Percentiles rank a stretch among this genome's conserved stretches.
Evolutionary conservation across 306 rosid species (phyloP).

Genomic region (Rosa persica): DNA sequence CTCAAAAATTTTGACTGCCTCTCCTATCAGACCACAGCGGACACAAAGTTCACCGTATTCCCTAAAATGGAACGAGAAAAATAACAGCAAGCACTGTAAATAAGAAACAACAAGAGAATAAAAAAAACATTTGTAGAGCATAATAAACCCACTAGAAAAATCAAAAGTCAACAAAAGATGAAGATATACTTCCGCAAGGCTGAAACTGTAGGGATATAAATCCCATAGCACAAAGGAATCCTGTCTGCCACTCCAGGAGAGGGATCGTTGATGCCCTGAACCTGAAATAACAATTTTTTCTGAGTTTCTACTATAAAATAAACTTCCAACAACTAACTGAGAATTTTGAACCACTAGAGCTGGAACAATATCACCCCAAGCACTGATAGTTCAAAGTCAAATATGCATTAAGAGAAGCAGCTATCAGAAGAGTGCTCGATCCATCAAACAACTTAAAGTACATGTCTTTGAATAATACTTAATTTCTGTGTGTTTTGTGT

Average conservation of each 20-base stretch:
- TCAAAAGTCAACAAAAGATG: conserved; percentile 21
- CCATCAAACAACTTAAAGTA: background rate
- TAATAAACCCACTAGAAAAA: background rate
- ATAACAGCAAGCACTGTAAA: background rate
- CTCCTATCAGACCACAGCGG: conserved; percentile 90
- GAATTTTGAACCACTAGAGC: background rate
- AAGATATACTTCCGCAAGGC: conserved; percentile 71
- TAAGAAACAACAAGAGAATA: background rate
- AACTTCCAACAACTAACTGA: background rate
- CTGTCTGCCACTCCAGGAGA: conserved; percentile 67
- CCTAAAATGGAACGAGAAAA: conserved; percentile 42
- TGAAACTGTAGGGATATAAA: conserved; percentile 71
- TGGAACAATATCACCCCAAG: background rate
- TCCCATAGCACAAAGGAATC: conserved; percentile 60
- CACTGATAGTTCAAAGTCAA: background rate
- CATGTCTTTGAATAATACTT: background rate
- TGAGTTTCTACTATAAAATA: conserved; percentile 18
- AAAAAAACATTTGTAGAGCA: background rate
- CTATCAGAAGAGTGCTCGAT: background rate
- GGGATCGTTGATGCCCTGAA: conserved; percentile 54
- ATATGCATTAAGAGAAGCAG: conserved; percentile 9
- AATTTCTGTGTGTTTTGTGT: background rate
- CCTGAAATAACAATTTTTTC: conserved; percentile 46
- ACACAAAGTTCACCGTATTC: conserved; percentile 90
- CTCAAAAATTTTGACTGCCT: conserved; percentile 81